These are phyloP conservation scores for Melastoma candidum DNA, from an alignment of 441 rosid species.

Conservation along the genomic window DNA sequence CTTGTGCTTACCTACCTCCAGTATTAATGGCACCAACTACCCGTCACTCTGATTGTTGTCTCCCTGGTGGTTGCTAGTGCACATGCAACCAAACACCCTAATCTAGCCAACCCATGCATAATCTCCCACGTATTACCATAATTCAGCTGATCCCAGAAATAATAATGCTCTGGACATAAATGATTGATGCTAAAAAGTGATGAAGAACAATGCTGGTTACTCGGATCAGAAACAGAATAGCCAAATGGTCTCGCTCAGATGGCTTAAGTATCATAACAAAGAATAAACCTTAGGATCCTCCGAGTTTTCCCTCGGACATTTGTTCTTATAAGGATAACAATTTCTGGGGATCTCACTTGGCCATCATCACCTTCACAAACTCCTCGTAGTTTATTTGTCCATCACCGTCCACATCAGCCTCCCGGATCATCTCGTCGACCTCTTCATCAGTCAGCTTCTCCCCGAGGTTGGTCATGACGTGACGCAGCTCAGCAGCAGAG, in stretches of 20 bases:
- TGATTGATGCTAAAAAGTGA: no score
- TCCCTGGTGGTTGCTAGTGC: conserved; percentile 2
- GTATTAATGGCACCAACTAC: conserved; percentile 8
- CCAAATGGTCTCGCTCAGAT: no score
- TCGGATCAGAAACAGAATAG: no score
- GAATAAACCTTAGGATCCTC: neutral
- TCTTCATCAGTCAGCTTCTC: conserved; percentile 17
- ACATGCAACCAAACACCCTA: conserved; percentile 7
- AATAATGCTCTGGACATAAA: no score
- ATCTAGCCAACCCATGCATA: neutral
- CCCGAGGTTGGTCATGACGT: conserved; percentile 13
- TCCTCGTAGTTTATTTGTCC: conserved; percentile 16
- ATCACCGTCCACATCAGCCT: conserved; percentile 16
- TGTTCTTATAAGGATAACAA: neutral
- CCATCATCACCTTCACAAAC: conserved; percentile 17
- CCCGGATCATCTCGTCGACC: conserved; percentile 16
- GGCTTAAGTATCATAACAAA: no score
- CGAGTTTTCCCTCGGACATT: neutral
- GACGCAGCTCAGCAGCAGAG: conserved; percentile 16
- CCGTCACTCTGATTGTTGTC: conserved; percentile 1
- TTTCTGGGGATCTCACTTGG: conserved; percentile 3
- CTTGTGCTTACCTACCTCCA: conserved; percentile 1
- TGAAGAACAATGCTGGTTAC: no score
- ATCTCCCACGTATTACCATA: neutral
- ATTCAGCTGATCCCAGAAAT: no score